These are phyloP conservation scores for Tulasnella sp. DNA, from an alignment of 768 basidiomycete species.

Conservation along the genomic window DNA sequence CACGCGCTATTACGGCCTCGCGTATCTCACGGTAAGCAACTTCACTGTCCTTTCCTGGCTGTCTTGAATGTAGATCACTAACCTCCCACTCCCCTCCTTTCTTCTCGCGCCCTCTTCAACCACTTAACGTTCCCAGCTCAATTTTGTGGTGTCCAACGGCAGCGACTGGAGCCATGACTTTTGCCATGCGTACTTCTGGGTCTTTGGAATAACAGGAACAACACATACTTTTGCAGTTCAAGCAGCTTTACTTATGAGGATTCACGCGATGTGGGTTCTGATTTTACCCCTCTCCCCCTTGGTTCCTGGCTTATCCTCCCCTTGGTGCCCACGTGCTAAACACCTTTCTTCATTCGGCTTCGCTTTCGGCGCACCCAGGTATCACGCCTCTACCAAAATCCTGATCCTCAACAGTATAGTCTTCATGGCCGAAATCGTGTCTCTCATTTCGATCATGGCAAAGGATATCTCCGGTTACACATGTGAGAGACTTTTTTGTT, in stretches of 20 bases:
- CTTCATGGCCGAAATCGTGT: neutral
- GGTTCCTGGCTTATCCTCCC: neutral
- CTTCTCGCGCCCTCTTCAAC: neutral
- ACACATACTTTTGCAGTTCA: neutral
- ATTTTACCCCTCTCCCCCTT: neutral
- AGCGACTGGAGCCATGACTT: neutral
- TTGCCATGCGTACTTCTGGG: neutral
- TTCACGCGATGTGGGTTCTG: neutral
- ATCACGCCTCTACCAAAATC: neutral
- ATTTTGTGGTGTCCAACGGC: neutral
- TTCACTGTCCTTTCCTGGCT: neutral
- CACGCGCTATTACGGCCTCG: constrained; percentile 16
- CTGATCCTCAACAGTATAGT: neutral
- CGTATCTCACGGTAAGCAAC: neutral
- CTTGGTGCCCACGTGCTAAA: neutral
- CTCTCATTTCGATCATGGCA: neutral
- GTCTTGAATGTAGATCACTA: neutral
- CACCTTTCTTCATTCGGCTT: neutral
- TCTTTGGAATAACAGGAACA: neutral
- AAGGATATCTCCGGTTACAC: neutral
- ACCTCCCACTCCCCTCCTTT: neutral
- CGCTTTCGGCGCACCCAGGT: neutral
- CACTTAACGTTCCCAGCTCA: neutral
- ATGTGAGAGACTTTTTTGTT: too few species aligned
- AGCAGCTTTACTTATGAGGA: neutral